Evolutionary conservation across 371 early-diverging fungal species (phyloP).

Genomic region (Syncephalastrum monosporum): DNA sequence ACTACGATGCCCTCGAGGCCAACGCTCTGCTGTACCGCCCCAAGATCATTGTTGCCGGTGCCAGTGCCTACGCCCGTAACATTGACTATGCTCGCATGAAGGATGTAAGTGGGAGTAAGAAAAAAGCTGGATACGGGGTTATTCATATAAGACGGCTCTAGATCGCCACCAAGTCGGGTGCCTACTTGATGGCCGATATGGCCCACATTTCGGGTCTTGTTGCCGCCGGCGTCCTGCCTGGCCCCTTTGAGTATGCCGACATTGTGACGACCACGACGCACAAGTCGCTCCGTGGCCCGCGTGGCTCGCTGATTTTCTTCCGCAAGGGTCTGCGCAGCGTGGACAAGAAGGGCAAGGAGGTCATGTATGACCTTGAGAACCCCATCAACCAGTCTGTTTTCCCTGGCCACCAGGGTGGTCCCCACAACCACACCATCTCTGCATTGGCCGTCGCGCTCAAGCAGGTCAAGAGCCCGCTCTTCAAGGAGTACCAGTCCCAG

Average conservation of each 20-base stretch:
- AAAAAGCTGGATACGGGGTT: background rate
- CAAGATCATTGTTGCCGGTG: conserved; percentile 98
- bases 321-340: conserved; percentile 84
- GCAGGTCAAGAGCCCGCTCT: conserved; percentile 82
- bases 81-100: conserved; percentile 96
- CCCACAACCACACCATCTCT: conserved; percentile 99
- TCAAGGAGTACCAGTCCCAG: conserved; percentile 89
- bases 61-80: conserved; percentile 95
- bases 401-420: conserved; percentile 99
- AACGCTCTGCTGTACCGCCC: conserved; percentile 92
- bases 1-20: conserved; percentile 90
- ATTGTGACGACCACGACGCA: conserved; percentile 99
- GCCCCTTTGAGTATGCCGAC: conserved; percentile 96
- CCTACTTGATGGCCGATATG: conserved; percentile 98
- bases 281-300: conserved; percentile 98
- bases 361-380: conserved; percentile 85
- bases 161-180: conserved; percentile 84
- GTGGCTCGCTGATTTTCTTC: conserved; percentile 98
- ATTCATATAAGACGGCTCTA: conserved; percentile 19
- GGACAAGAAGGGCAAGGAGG: conserved; percentile 87
- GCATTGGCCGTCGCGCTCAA: conserved; percentile 97
- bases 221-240: conserved; percentile 84
- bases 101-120: conserved; percentile 35
- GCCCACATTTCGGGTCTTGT: conserved; percentile 97
- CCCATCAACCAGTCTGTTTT: conserved; percentile 98